Evolutionary conservation across 2,329 filamentous ascomycete genomes (phyloP), one percentile per base, ranked within the genome.

Genomic region (Ophiosphaerella narmari): DNA sequence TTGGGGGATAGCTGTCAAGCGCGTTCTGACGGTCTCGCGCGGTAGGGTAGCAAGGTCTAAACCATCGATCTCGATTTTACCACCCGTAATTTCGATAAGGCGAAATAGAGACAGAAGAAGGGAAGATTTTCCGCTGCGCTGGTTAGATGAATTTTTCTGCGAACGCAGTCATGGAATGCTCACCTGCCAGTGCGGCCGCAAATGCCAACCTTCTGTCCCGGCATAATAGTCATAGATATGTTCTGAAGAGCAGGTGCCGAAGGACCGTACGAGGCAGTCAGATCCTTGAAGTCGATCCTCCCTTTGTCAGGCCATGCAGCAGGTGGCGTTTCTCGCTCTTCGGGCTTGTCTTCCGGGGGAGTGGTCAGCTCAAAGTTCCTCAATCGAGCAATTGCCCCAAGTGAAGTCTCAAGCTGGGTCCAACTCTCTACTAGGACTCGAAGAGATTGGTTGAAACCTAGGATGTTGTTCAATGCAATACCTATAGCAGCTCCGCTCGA

Each of bases 321-420:
- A 12, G 74, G 68, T 5, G 68, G 26, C 6, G 9, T 11, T 7
- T 29, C 26, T 7, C 7, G 6, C 26, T 29, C 26, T 7, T 11
- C 55, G 42, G 26, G 26, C 18, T 21, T 6, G 50, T 55, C n/a
- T 57, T 57, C 62, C 55, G 77, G 75, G 4, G 9, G 6, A 11
- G 9, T 29, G 7, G 9, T 11, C 26, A 0, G 72, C 72, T 71
- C 72, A 50, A 83, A 83, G 5, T 74, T 69, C 55, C 77, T 78
- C 39, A 84, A 71, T 8, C 82, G 73, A 8, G 76, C 69, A 16
- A 85, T 73, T 3, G 82, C 81, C 7, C 82, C 82, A 31, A 85
- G 75, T n/a, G 76, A 76, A 0, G 80, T 84, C 56, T 85, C 82
- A 18, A 85, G 67, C 14, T 71, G 70, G 0, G 81, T 84, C 80